Percentiles rank a stretch among this genome's conserved stretches.
phyloP scores from a whole-genome alignment of 371 early-diverging fungal genomes.

The Haplosporangium sp. region DNA sequence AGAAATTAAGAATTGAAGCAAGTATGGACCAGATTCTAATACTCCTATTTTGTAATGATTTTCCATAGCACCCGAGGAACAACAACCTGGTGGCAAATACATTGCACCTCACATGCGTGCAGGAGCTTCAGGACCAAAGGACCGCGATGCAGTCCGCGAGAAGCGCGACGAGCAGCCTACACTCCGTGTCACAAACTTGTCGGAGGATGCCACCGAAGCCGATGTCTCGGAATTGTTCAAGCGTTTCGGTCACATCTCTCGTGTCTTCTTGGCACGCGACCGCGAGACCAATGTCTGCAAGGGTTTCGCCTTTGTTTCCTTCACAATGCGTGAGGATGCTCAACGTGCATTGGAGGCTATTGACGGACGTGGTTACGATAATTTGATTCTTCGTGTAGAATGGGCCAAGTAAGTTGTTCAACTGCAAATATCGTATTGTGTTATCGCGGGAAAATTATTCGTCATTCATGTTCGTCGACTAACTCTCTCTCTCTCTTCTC shows the following conservation, averaged over 20 bases:
- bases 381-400: slow-evolving; percentile 93
- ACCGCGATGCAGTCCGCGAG: slow-evolving; percentile 62
- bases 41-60: neutral
- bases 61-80: slow-evolving; percentile 35
- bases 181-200: slow-evolving; percentile 95
- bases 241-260: slow-evolving; percentile 84
- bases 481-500: neutral
- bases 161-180: slow-evolving; percentile 78
- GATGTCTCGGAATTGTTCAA: slow-evolving; percentile 92
- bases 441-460: neutral
- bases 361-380: slow-evolving; percentile 95
- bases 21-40: neutral
- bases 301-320: slow-evolving; percentile 97
- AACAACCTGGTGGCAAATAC: slow-evolving; percentile 69
- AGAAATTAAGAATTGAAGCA: neutral
- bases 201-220: slow-evolving; percentile 90
- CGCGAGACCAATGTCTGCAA: slow-evolving; percentile 89
- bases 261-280: slow-evolving; percentile 90
- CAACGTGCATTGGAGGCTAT: slow-evolving; percentile 86
- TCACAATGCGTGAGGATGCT: slow-evolving; percentile 83
- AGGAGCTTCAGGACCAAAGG: slow-evolving; percentile 55
- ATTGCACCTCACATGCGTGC: slow-evolving; percentile 89
- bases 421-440: neutral
- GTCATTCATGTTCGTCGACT: neutral
- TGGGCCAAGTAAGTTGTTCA: slow-evolving; percentile 69